Evolutionary conservation across 2,329 filamentous ascomycete species (phyloP).

Genomic region (Hortaea sp.): DNA sequence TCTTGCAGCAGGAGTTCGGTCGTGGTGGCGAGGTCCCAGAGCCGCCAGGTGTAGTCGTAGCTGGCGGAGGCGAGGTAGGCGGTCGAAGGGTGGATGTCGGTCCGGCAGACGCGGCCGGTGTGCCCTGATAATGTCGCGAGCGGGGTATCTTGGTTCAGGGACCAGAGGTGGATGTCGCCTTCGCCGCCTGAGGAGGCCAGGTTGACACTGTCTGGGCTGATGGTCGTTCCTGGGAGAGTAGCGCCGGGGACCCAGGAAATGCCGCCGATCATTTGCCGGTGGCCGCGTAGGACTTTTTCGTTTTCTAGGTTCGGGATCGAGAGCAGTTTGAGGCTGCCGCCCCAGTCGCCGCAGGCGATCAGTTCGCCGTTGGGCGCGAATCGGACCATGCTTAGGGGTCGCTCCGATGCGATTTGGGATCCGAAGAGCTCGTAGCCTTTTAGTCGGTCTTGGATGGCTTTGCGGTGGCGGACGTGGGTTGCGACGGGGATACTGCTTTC

Average conservation of each 20-base stretch:
- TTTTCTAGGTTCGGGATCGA: slow-evolving; percentile 73
- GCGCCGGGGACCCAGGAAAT: slow-evolving; percentile 82
- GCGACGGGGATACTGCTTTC: slow-evolving; percentile 77
- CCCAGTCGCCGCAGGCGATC: slow-evolving; percentile 88
- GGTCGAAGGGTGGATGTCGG: slow-evolving; percentile 91
- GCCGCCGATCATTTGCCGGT: slow-evolving; percentile 82
- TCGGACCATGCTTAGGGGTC: slow-evolving; percentile 82
- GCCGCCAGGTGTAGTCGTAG: slow-evolving; percentile 90
- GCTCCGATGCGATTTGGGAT: slow-evolving; percentile 82
- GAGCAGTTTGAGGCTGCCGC: slow-evolving; percentile 76
- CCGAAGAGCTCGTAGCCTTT: slow-evolving; percentile 82
- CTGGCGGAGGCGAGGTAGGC: slow-evolving; percentile 85
- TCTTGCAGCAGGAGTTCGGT: slow-evolving; percentile 82
- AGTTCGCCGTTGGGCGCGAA: slow-evolving; percentile 78
- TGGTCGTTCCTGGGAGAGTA: slow-evolving; percentile 58
- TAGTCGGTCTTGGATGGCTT: slow-evolving; percentile 73
- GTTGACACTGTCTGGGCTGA: slow-evolving; percentile 63
- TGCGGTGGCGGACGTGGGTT: slow-evolving; percentile 86
- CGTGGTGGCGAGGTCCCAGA: slow-evolving; percentile 86
- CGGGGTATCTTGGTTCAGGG: slow-evolving; percentile 74
- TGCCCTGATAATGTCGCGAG: slow-evolving; percentile 75
- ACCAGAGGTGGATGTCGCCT: slow-evolving; percentile 83
- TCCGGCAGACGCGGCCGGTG: slow-evolving; percentile 74
- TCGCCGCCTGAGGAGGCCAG: slow-evolving; percentile 86
- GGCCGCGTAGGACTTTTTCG: slow-evolving; percentile 66